Evolutionary conservation across 2,329 filamentous ascomycete species (phyloP), one percentile per base, ranked within the genome.

Genomic region (Fusarium sp.): DNA sequence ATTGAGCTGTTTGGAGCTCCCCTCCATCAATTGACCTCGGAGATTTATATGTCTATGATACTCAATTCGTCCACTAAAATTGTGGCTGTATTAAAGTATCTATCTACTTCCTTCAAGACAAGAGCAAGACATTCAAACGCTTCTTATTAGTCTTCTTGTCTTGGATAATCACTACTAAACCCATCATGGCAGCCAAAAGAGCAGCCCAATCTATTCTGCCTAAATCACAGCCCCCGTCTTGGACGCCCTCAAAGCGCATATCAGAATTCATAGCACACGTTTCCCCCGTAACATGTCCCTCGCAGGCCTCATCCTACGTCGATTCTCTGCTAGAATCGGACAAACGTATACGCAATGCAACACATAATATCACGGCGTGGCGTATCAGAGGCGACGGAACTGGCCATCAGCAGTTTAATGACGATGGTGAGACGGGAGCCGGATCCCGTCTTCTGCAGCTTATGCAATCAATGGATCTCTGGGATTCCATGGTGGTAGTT

Each of bases 371-470:
- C 11, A 71, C 67, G 20, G 67, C 67, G 27, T 70, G 67, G 67
- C 67, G 67, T 72, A 90, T 93, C 27, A 90, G 93, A 23, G 85
- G 87, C 45, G 95, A 82, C 84, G 59, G 82, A 81, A 62, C 85
- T 54, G 82, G 82, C 23, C 93, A 90, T 73, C 94, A 98, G 79
- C 96, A 99, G 80, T 98, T 91, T 77, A 92, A 99, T 76, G 96
- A 99, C 76, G 96, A 98, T 79, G 96, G 96, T 13, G 96, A 99
- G 84, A 92, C 92, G 37, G 96, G 95, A 8, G 96, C 96, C 1
- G 96, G 96, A 1, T 90, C 91, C 0, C 86, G 96, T 46, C 80
- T 98, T 75, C 81, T 98, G 63, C 93, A 97, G 82, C 83, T 99
- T 37, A 91, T 99, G 90, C 94, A 98, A 82, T 82, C 97, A 64